Conservation (phyloP, 371 early-diverging fungal species). For the Haplosporangium sp. region DNA sequence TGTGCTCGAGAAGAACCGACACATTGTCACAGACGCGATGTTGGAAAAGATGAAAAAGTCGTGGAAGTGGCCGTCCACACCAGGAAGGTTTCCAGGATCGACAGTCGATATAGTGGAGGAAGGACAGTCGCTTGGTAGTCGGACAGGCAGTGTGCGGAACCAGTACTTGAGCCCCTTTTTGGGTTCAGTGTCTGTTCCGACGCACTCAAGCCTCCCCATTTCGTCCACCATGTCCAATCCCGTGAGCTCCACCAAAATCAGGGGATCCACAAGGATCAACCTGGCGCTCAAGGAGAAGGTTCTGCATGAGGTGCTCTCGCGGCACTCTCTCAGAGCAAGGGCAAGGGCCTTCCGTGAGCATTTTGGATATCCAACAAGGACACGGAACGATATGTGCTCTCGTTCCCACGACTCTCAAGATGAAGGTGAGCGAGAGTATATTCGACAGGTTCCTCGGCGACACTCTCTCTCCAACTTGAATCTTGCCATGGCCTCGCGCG, state of each 20-base stretch:
- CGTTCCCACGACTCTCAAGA: constrained; percentile 41
- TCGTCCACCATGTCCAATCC: constrained; percentile 37
- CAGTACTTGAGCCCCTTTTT: constrained; percentile 18
- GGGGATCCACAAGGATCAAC: constrained; percentile 58
- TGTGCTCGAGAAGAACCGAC: constrained; percentile 82
- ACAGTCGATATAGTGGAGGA: constrained; percentile 54
- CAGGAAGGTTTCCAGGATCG: constrained; percentile 54
- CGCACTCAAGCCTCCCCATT: constrained; percentile 41
- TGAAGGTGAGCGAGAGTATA: constrained; percentile 21
- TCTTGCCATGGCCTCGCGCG: constrained; percentile 46
- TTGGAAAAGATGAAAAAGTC: constrained; percentile 56
- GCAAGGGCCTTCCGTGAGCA: constrained; percentile 49
- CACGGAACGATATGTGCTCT: constrained; percentile 32
- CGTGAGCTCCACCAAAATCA: constrained; percentile 28
- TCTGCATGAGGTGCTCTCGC: constrained; percentile 81
- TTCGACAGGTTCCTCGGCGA: constrained; percentile 41
- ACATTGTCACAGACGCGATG: constrained; percentile 78
- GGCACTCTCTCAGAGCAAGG: constrained; percentile 71
- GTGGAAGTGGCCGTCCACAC: constrained; percentile 54
- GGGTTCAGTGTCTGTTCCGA: constrained; percentile 39
- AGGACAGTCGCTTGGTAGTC: constrained; percentile 36
- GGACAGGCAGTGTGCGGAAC: constrained; percentile 10
- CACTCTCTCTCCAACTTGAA: constrained; percentile 54
- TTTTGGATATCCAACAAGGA: constrained; percentile 33
- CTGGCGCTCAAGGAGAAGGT: constrained; percentile 75